Percentiles rank a stretch among this genome's conserved stretches.
Conservation (phyloP, 2,329 filamentous ascomycete species). For the Sporothrix luriei region DNA sequence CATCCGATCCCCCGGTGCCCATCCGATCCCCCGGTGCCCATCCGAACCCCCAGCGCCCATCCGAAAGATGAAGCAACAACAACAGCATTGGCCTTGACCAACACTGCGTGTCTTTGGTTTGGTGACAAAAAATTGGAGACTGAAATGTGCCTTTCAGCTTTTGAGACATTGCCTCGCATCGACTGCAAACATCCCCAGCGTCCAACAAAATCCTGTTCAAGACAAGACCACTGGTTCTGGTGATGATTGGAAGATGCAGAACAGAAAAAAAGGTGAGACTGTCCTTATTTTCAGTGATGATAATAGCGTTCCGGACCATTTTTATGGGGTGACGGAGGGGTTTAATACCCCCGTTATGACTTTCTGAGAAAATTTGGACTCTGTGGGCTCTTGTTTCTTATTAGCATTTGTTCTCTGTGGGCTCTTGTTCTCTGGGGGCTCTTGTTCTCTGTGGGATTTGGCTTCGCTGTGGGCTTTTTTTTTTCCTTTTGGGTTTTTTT, state of each 20-base stretch:
- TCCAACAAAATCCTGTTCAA: conserved; percentile 10
- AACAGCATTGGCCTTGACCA: conserved; percentile 8
- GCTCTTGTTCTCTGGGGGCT: background rate
- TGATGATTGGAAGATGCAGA: background rate
- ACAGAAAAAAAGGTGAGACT: conserved; percentile 9
- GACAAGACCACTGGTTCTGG: conserved; percentile 6
- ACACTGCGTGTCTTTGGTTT: conserved; percentile 10
- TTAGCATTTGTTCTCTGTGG: background rate
- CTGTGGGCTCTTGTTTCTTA: too few relatives aligned
- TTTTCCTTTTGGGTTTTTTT: background rate
- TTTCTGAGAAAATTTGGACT: background rate
- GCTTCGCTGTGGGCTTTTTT: background rate
- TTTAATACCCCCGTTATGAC: background rate
- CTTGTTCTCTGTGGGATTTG: background rate
- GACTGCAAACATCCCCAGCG: conserved; percentile 13
- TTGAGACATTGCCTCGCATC: background rate
- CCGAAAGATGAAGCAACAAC: background rate
- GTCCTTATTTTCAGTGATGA: background rate
- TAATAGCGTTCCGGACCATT: background rate
- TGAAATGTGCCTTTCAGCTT: background rate
- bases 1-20: conserved; percentile 14
- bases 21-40: background rate
- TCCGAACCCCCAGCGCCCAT: conserved; percentile 8
- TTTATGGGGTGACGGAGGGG: too few relatives aligned
- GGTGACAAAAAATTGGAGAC: conserved; percentile 4